Evolutionary conservation across 2,329 filamentous ascomycete species (phyloP), one percentile per base, ranked within the genome.

Genomic region (Verticillium longisporum): DNA sequence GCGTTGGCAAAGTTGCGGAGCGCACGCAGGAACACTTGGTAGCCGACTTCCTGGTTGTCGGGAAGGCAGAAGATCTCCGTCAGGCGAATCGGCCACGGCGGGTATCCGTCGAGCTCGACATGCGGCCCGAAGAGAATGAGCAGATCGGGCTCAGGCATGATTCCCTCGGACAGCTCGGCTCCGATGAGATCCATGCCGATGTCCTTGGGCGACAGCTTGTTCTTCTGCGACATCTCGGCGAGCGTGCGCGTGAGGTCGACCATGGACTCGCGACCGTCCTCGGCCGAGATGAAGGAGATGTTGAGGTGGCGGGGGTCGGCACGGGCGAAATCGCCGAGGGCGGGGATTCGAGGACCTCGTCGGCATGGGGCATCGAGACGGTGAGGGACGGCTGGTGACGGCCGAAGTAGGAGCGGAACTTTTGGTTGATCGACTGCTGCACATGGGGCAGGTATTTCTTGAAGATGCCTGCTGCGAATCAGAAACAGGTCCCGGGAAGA

Each of bases 211-310:
- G 85, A 85, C 14, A 99, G 82, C 75, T 97, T 97, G 62, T 87
- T 87, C 67, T 88, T 87, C 74, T 98, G 95, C 6, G 92, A 90
- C 95, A 99, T 98, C 71, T 97, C 91, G 6, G 94, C 86, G 26
- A 99, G 81, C 1, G 96, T 98, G 71, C 93, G 92, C 53, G 95
- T 99, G 55, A 99, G 83, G 74, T 99, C 95, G 50, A 99, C 93
- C 64, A 99, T 85, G 4, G 94, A 97, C 70, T 96, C 92, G 60
- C 94, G 87, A 57, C 95, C 94, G 68, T 99, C 95, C 61, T 94
- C 89, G 41, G 87, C 86, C 14, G 92, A 96, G 58, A 99, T 85
- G 45, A 99, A 84, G 61, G 97, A 84, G 18, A 98, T 73, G 32
- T 80, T 75, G 61, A 88, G 71, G 69, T 79, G 74, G 65, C 78